A percentile compares a stretch with the other conserved stretches of the same genome.
Evolutionary conservation across 1,284 basidiomycete genomes (phyloP).

Genomic region (Ceratobasidium sp.): DNA sequence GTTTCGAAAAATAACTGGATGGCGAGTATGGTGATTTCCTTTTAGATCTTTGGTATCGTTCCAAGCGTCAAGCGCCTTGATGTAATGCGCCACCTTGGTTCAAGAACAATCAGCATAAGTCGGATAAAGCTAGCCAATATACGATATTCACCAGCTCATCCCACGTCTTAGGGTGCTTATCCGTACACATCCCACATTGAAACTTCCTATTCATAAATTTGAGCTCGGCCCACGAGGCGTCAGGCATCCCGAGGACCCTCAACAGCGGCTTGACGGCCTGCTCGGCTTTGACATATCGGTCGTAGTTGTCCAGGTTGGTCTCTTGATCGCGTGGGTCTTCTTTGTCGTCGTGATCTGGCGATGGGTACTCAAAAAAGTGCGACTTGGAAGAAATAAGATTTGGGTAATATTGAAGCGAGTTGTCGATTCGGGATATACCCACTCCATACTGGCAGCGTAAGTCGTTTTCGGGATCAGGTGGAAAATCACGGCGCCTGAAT

Average conservation of each 20-base stretch:
- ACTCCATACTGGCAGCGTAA: too few relatives aligned
- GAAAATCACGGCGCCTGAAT: background rate
- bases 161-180: background rate
- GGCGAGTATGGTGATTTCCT: background rate
- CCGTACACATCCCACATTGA: background rate
- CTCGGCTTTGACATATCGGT: background rate
- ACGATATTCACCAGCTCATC: background rate
- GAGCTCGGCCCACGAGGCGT: slow-evolving; percentile 3
- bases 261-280: background rate
- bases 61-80: background rate
- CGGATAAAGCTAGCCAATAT: background rate
- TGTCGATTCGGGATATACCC: background rate
- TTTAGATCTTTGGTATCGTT: background rate
- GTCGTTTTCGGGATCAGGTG: background rate
- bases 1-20: background rate
- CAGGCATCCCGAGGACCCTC: background rate
- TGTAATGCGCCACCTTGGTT: background rate
- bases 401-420: background rate
- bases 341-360: background rate
- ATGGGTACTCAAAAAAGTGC: background rate
- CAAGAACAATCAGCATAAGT: background rate
- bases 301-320: background rate
- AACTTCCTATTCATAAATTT: background rate
- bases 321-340: slow-evolving; percentile 8
- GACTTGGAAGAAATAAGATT: background rate